Conservation (phyloP, 805 yeast species). For the Barnettozyma siamensis region DNA sequence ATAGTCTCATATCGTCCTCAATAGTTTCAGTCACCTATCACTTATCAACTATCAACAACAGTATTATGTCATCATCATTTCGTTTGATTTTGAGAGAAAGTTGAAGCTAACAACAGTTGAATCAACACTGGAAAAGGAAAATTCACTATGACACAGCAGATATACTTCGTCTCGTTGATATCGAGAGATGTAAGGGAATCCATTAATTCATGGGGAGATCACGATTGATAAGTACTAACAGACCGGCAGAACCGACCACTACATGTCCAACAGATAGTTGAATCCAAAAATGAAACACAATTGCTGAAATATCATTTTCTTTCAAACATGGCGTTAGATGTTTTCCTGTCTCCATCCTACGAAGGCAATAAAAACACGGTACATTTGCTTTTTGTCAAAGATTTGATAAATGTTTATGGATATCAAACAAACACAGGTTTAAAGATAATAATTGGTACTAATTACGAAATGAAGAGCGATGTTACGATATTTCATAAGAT, state of each 20-base stretch:
- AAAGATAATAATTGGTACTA: conserved; percentile 55
- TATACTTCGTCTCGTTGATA: conserved; percentile 48
- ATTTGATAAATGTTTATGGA: conserved; percentile 63
- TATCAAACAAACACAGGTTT: conserved; percentile 63
- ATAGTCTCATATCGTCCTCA: no score
- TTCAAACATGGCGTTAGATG: conserved; percentile 72
- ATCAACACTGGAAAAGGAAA: no score
- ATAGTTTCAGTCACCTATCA: no score
- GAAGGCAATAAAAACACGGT: conserved; percentile 34
- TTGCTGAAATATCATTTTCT: conserved; percentile 57
- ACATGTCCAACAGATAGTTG: conserved; percentile 47
- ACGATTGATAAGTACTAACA: not conserved
- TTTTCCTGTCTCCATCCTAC: conserved; percentile 48
- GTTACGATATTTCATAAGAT: conserved; percentile 34
- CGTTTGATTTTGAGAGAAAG: no score
- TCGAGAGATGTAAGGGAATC: conserved; percentile 32
- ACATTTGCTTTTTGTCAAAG: conserved; percentile 54
- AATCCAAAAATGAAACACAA: conserved; percentile 4
- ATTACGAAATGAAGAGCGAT: conserved; percentile 27
- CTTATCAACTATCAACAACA: no score
- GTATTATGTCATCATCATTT: no score
- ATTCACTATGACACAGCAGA: conserved; percentile 19
- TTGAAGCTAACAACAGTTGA: no score
- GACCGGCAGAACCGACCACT: conserved; percentile 42
- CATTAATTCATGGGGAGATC: not conserved